These are phyloP conservation scores for Malassezia equina DNA, from an alignment of 1,284 basidiomycete genomes.

Conservation along the genomic window DNA sequence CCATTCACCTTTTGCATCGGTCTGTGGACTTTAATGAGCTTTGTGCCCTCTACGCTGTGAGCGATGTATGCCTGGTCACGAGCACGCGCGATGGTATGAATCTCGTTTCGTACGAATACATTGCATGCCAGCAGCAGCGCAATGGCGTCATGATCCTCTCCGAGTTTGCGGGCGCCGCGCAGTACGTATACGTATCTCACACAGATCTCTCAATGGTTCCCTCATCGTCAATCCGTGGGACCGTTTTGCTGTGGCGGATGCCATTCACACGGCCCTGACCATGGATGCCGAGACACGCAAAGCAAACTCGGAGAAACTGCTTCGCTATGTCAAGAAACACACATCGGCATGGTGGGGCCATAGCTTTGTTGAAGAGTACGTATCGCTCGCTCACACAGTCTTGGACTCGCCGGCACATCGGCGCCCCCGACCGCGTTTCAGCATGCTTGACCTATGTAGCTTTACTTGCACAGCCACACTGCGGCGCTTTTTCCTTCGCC, in stretches of 20 bases:
- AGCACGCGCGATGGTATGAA: constrained; percentile 98
- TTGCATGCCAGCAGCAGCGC: constrained; percentile 81
- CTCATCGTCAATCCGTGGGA: constrained; percentile 50
- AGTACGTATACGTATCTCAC: constrained; percentile 52
- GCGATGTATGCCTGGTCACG: constrained; percentile 90
- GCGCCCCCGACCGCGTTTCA: background rate
- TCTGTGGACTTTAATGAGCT: constrained; percentile 85
- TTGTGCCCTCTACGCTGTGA: constrained; percentile 88
- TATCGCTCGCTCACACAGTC: background rate
- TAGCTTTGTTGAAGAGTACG: constrained; percentile 33
- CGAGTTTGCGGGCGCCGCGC: constrained; percentile 95
- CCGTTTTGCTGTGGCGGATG: constrained; percentile 80
- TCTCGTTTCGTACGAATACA: constrained; percentile 97
- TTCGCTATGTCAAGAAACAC: constrained; percentile 54
- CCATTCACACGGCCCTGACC: constrained; percentile 84
- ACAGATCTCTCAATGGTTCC: constrained; percentile 48
- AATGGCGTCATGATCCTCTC: constrained; percentile 96
- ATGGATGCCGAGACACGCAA: constrained; percentile 70
- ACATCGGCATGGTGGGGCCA: constrained; percentile 46
- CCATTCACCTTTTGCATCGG: constrained; percentile 87
- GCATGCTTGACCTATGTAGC: constrained; percentile 3
- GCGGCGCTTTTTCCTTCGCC: constrained; percentile 8
- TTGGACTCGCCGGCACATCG: background rate
- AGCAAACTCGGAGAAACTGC: constrained; percentile 87
- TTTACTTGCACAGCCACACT: background rate